phyloP scores from a whole-genome alignment of 305 asterid species.

The Fraxinus sp. region DNA sequence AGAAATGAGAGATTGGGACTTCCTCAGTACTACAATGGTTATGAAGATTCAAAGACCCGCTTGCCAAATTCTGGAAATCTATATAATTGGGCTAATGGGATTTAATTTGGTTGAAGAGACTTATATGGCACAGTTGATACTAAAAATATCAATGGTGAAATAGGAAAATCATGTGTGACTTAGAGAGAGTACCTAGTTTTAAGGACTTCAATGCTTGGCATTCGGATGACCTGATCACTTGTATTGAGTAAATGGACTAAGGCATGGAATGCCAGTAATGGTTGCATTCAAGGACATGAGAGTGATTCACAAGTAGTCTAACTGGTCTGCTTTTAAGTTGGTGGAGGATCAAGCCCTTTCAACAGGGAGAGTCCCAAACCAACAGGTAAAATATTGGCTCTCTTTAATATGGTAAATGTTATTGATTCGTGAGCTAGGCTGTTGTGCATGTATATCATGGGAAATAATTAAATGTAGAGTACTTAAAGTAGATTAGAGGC shows the following conservation, averaged over 20 bases:
- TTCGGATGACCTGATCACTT: constrained; percentile 32
- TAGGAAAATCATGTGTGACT: constrained; percentile 35
- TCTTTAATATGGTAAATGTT: neutral
- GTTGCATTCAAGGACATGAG: constrained; percentile 32
- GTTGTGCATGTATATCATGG: neutral
- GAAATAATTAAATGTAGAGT: neutral
- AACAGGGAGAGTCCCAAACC: constrained; percentile 54
- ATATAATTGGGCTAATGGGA: constrained; percentile 68
- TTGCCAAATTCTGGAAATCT: constrained; percentile 67
- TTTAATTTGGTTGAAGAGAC: constrained; percentile 33
- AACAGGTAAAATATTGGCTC: constrained; percentile 45
- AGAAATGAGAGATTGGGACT: constrained; percentile 70
- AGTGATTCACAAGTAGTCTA: constrained; percentile 43
- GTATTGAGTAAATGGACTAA: constrained; percentile 26
- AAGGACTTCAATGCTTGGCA: constrained; percentile 31
- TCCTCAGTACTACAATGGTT: constrained; percentile 55
- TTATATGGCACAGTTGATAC: constrained; percentile 18
- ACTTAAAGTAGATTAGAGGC: neutral
- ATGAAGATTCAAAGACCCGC: constrained; percentile 67
- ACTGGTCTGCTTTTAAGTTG: constrained; percentile 61
- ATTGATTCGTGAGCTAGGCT: neutral
- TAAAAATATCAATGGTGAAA: constrained; percentile 22
- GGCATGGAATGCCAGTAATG: constrained; percentile 23
- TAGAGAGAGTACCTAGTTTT: constrained; percentile 26
- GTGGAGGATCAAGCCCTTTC: constrained; percentile 61